Percentiles rank a stretch among this genome's conserved stretches.
phyloP scores from a whole-genome alignment of 192 early-diverging fungal genomes.

The Gonapodya prolifera region DNA sequence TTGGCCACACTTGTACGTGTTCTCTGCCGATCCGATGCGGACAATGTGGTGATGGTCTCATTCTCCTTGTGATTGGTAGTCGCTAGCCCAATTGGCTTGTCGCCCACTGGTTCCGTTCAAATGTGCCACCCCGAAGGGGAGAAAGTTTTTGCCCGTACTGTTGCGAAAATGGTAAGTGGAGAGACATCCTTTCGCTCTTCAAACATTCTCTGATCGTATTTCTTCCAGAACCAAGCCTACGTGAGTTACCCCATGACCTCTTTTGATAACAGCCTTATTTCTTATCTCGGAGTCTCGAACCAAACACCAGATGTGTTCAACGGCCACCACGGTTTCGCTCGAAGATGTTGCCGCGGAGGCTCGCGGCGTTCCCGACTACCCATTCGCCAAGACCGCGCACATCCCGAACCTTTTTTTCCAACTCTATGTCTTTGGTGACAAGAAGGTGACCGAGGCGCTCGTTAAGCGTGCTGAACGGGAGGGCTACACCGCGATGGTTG shows the following conservation, averaged over 20 bases:
- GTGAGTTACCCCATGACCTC: background rate
- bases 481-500: conserved; percentile 3
- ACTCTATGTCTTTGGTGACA: conserved; percentile 8
- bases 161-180: background rate
- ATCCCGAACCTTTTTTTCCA: background rate
- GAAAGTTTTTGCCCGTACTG: conserved; percentile 3
- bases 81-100: background rate
- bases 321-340: conserved; percentile 1
- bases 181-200: background rate
- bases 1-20: conserved; percentile 5
- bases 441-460: conserved; percentile 4
- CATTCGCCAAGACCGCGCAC: background rate
- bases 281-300: too few relatives aligned
- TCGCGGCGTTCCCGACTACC: background rate
- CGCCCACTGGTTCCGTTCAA: conserved; percentile 5
- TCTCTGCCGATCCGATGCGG: too few relatives aligned
- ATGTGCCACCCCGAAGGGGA: conserved; percentile 8
- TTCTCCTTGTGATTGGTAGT: background rate
- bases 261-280: too few relatives aligned
- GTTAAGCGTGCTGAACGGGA: conserved; percentile 6
- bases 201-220: background rate
- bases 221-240: background rate
- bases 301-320: background rate
- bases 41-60: background rate
- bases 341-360: conserved; percentile 9